A percentile compares a stretch with the other conserved stretches of the same genome.
phyloP scores from a whole-genome alignment of 495 filamentous ascomycete species.

The Xylaria curta region DNA sequence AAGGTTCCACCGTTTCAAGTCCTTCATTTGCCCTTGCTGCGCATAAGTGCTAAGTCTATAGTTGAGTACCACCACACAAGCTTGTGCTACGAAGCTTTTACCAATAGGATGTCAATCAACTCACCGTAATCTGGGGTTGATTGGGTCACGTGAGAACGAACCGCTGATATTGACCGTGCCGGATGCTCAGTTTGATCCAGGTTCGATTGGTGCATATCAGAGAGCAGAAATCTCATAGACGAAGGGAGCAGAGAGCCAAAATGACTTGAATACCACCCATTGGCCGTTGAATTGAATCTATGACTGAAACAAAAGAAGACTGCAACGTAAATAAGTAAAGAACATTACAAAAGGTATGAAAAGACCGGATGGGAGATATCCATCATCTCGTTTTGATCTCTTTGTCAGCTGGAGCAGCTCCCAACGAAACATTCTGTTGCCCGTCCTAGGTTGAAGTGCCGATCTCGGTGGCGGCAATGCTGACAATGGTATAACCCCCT shows the following conservation, averaged over 20 bases:
- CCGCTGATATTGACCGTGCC: neutral
- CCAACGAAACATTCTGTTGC: slow-evolving; percentile 31
- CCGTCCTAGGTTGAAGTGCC: slow-evolving; percentile 25
- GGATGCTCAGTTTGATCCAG: neutral
- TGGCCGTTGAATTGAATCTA: slow-evolving; percentile 45
- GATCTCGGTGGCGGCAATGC: slow-evolving; percentile 21
- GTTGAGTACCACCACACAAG: neutral
- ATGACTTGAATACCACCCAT: slow-evolving; percentile 39
- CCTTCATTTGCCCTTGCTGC: neutral
- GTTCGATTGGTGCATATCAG: neutral
- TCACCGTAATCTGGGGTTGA: neutral
- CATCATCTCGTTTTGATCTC: slow-evolving; percentile 38
- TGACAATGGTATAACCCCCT: slow-evolving; percentile 24
- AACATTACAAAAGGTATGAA: slow-evolving; percentile 47
- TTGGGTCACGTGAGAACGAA: neutral
- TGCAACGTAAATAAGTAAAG: slow-evolving; percentile 38
- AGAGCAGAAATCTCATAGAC: neutral
- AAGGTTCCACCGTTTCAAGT: no score
- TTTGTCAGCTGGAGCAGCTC: slow-evolving; percentile 31
- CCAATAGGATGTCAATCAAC: neutral
- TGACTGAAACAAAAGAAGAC: slow-evolving; percentile 42
- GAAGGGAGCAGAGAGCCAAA: slow-evolving; percentile 23
- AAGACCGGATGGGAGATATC: slow-evolving; percentile 41
- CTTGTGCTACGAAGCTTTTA: neutral
- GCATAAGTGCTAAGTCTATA: neutral